Evolutionary conservation across 2,329 filamentous ascomycete genomes (phyloP), one percentile per base, ranked within the genome.

Genomic region (Monosporascus sp.): DNA sequence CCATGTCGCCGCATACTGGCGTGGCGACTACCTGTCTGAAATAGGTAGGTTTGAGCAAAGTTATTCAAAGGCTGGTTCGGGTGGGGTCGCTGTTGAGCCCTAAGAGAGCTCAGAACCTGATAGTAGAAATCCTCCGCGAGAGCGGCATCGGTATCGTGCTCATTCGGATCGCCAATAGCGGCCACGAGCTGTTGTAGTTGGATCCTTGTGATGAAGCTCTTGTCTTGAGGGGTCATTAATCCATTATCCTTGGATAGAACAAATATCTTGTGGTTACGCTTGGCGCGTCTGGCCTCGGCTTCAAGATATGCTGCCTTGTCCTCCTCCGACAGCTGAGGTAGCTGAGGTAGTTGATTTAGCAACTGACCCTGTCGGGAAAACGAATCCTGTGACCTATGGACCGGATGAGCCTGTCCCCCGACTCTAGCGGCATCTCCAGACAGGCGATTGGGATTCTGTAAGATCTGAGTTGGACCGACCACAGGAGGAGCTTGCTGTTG

Each of bases 151-250:
- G 85, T 84, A 46, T 87, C 88, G 46, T 86, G 81, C 57, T 96
- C 91, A 51, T 87, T 87, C 4, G 91, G 82, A 64, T 91, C 94
- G 9, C 93, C 93, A 24, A 91, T 96, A 8, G 94, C 92, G 11
- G 93, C 86, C 51, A 99, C 90, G 37, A 99, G 81, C 69, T 99
- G 94, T 73, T 99, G 94, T 50, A 99, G 80, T 70, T 99, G 94
- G 60, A 99, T 99, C 19, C 94, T 86, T 5, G 94, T 97, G 61
- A 99, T 96, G 72, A 97, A 99, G 69, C 97, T 99, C 79, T 99
- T 99, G 73, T 99, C 94, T 68, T 97, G 93, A 0, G 94, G 94
- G 4, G 94, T 99, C 94, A 99, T 99, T 56, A 99, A 75, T 24
- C 94, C 94, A 66, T 99, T 99, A 64, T 96, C 91, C 73, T 91